A percentile compares a stretch with the other conserved stretches of the same genome.
These are phyloP conservation scores for Zymoseptoria tritici DNA, from an alignment of 2,329 filamentous ascomycete genomes.

Conservation along the genomic window DNA sequence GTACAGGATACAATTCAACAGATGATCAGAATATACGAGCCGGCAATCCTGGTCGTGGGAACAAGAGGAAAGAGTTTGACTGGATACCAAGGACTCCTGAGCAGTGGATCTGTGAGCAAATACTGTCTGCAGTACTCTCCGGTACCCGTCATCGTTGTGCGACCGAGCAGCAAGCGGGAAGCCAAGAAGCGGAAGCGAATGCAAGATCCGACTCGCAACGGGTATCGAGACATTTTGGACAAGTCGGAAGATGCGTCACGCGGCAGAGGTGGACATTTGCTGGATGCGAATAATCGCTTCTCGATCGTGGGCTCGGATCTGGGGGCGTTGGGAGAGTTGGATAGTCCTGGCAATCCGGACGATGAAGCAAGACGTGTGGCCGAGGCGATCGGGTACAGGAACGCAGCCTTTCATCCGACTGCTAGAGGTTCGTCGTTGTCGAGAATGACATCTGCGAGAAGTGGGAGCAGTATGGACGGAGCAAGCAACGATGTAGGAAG, in stretches of 20 bases:
- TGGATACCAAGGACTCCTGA: constrained; percentile 77
- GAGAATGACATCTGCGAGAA: constrained; percentile 21
- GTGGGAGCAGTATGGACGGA: constrained; percentile 13
- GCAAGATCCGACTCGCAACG: constrained; percentile 66
- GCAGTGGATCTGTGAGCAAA: constrained; percentile 76
- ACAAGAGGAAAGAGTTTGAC: constrained; percentile 78
- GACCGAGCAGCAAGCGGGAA: constrained; percentile 76
- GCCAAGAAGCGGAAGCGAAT: constrained; percentile 84
- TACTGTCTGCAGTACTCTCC: constrained; percentile 92
- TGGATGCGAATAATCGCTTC: constrained; percentile 44
- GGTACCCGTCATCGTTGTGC: constrained; percentile 85
- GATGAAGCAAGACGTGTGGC: constrained; percentile 35
- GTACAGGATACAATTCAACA: constrained; percentile 85
- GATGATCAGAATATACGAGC: constrained; percentile 86
- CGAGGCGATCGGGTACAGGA: constrained; percentile 30
- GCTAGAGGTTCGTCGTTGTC: constrained; percentile 22
- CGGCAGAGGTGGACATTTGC: constrained; percentile 45
- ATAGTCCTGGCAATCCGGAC: constrained; percentile 22
- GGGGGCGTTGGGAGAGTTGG: constrained; percentile 26
- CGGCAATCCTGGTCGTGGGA: constrained; percentile 83
- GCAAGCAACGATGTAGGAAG: constrained; percentile 33
- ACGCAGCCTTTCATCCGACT: constrained; percentile 2
- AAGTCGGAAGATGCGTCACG: constrained; percentile 42
- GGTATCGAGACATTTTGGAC: constrained; percentile 70
- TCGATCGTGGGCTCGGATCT: constrained; percentile 36